A percentile compares a stretch with the other conserved stretches of the same genome.
Evolutionary conservation across 768 basidiomycete species (phyloP).

Genomic region (Russula emetica): DNA sequence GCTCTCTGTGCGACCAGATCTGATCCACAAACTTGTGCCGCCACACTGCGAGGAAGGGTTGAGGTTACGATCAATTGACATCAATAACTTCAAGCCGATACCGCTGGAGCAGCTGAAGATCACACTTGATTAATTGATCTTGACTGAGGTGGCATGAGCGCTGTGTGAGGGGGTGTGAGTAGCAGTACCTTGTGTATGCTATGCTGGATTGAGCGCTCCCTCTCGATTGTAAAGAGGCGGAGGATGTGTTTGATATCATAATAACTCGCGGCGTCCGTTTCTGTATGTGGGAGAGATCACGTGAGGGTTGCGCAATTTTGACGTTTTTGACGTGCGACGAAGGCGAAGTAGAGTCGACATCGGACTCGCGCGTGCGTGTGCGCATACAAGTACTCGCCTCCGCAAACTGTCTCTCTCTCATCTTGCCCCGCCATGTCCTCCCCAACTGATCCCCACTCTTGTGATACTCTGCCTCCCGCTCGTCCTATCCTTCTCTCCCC

Average conservation of each 20-base stretch:
- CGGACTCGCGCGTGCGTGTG: not conserved
- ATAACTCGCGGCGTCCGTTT: not conserved
- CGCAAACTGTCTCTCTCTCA: not conserved
- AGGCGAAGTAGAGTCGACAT: not conserved
- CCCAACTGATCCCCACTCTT: slow-evolving; percentile 43
- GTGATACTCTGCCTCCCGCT: slow-evolving; percentile 69
- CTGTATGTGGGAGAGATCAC: not conserved
- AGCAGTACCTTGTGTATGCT: slow-evolving; percentile 14
- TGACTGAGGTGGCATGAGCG: not conserved
- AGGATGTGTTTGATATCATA: slow-evolving; percentile 21
- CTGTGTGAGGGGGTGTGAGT: not conserved
- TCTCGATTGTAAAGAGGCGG: slow-evolving; percentile 7
- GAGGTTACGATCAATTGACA: slow-evolving; percentile 74
- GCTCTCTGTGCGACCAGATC: slow-evolving; percentile 91
- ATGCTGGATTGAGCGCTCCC: slow-evolving; percentile 13
- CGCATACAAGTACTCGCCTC: not conserved
- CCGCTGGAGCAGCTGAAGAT: slow-evolving; percentile 94
- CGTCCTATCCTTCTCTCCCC: slow-evolving; percentile 36
- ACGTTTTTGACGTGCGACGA: not conserved
- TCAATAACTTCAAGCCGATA: slow-evolving; percentile 95
- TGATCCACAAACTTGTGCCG: slow-evolving; percentile 89
- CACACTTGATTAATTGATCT: slow-evolving; percentile 63
- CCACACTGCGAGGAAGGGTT: slow-evolving; percentile 86
- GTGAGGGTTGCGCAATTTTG: slow-evolving; percentile 16
- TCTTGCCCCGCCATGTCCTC: slow-evolving; percentile 8